Evolutionary conservation across 306 rosid species (phyloP), one percentile per base, ranked within the genome.

Genomic region (Cyamopsis tetragonoloba): DNA sequence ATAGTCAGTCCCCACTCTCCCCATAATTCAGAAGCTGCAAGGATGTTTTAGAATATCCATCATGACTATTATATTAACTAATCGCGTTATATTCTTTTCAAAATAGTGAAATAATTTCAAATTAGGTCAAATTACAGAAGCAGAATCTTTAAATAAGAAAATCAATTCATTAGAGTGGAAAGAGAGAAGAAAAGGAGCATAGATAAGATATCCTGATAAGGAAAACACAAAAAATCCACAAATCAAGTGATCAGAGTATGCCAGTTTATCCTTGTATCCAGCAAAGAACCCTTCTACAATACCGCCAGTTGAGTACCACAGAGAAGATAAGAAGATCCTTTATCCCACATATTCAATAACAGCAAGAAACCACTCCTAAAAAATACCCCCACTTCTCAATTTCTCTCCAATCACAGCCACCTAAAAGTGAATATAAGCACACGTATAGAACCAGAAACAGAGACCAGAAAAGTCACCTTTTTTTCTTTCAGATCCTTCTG

Each of bases 401-500:
- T 48, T 62, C 53, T 39, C 28, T 38, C 42, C 46, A 60, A 68
- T 15, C 65, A 60, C 27, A 62, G 19, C 30, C 19, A 46, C 51
- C 12, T 23, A 53, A n/a, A 38, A 57, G 64, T 44, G 46, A 43
- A 32, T 39, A 57, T 3, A 57, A 0, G 1, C 28, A 18, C 17
- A 32, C 8, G 46, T 1, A 50, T 27, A 24, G 13, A 63, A 68
- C 4, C 20, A 4, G 34, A 78, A 24, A 26, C 15, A 31, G n/a
- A 37, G 60, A 59, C 38, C 26, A 49, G 38, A 60, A 60, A 38
- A 63, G 51, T 77, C 58, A 89, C 98, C 96, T 85, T 93, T 79
- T 86, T 89, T 65, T 86, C 87, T 23, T 78, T 77, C 74, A 88
- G 41, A 74, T 93, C 91, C 79, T 80, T 93, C 62, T 81, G 91